Evolutionary conservation across 257 asterid genomes (phyloP).

Genomic region (Ehretia macrophylla): DNA sequence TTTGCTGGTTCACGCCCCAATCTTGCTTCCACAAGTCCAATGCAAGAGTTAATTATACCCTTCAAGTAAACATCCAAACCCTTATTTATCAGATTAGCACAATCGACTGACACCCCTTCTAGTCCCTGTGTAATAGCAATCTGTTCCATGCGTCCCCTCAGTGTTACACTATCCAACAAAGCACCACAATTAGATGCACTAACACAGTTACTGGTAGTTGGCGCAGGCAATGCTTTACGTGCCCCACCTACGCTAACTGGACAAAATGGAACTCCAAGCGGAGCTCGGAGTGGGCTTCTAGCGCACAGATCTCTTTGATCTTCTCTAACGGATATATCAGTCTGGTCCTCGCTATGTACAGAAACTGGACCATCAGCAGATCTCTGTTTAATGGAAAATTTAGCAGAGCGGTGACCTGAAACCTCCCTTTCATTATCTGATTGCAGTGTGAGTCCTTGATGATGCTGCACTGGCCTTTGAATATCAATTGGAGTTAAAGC

Average conservation of each 20-base stretch:
- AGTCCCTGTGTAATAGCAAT: slow-evolving; percentile 67
- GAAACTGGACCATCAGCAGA: slow-evolving; percentile 39
- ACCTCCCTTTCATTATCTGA: slow-evolving; percentile 25
- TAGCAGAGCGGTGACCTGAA: slow-evolving; percentile 23
- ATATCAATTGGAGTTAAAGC: slow-evolving; percentile 31
- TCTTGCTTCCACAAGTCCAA: slow-evolving; percentile 54
- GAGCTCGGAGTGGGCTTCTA: slow-evolving; percentile 67
- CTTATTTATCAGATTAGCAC: slow-evolving; percentile 60
- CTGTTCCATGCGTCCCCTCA: slow-evolving; percentile 70
- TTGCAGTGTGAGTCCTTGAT: slow-evolving; percentile 30
- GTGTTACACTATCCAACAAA: slow-evolving; percentile 52
- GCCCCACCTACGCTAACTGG: slow-evolving; percentile 72
- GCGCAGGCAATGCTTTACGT: slow-evolving; percentile 38
- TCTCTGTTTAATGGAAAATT: slow-evolving; percentile 28
- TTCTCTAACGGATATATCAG: slow-evolving; percentile 29
- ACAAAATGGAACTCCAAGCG: slow-evolving; percentile 71
- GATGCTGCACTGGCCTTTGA: slow-evolving; percentile 44
- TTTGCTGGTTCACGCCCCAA: slow-evolving; percentile 35
- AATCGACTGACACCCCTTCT: slow-evolving; percentile 66
- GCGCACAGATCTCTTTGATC: slow-evolving; percentile 39
- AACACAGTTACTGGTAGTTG: slow-evolving; percentile 39
- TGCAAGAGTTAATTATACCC: slow-evolving; percentile 58
- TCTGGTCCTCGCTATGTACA: slow-evolving; percentile 38
- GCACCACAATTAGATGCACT: slow-evolving; percentile 40
- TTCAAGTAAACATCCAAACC: slow-evolving; percentile 76